Percentiles rank a stretch among this genome's conserved stretches.
These are phyloP conservation scores for Eucalyptus marginata DNA, from an alignment of 345 rosid species.

Conservation along the genomic window DNA sequence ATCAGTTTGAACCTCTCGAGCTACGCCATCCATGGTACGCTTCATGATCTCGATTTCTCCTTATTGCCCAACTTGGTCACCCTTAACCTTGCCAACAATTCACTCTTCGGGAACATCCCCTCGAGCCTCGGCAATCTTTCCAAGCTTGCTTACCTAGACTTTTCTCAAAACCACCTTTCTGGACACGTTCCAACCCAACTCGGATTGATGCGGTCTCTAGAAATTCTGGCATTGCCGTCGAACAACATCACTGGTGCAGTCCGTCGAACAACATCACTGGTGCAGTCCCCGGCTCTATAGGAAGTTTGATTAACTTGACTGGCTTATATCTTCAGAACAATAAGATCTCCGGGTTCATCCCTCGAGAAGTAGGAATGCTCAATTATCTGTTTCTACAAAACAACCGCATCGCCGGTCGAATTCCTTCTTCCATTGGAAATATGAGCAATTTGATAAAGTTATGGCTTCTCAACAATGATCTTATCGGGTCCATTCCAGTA, in stretches of 20 bases:
- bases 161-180: not conserved
- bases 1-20: not conserved
- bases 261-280: not conserved
- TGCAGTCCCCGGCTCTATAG: not conserved
- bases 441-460: not conserved
- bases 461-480: not conserved
- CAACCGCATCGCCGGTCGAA: not conserved
- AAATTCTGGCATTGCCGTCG: not conserved
- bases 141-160: not conserved
- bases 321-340: not conserved
- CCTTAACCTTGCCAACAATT: not conserved
- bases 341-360: not conserved
- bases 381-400: not conserved
- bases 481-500: not conserved
- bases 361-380: not conserved
- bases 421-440: not conserved
- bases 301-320: not conserved
- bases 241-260: not conserved
- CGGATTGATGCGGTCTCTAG: not conserved
- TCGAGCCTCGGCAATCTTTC: not conserved
- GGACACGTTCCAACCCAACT: not conserved
- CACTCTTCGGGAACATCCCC: not conserved
- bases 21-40: not conserved
- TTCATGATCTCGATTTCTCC: not conserved
- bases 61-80: not conserved